phyloP scores from a whole-genome alignment of 139 green algal species.

The Coelastrella sp. region DNA sequence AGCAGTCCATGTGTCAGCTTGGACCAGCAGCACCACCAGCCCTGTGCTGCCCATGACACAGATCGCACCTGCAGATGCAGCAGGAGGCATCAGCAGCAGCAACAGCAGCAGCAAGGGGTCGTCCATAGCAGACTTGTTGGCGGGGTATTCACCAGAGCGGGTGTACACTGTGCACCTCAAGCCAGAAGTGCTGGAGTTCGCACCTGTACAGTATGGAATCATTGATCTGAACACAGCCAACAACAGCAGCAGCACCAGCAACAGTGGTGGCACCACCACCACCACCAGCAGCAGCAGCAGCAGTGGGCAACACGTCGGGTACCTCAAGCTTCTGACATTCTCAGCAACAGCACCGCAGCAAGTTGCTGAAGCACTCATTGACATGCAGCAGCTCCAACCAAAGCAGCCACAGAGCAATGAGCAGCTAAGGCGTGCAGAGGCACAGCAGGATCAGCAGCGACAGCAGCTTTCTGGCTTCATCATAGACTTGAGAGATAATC shows the following conservation, averaged over 20 bases:
- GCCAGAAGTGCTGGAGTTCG: constrained; percentile 46
- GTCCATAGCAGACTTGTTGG: constrained; percentile 6
- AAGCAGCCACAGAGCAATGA: background rate
- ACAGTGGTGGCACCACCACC: constrained; percentile 45
- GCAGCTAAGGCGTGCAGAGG: background rate
- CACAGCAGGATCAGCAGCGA: background rate
- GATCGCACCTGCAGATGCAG: background rate
- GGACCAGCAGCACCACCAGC: constrained; percentile 26
- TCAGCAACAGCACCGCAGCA: constrained; percentile 15
- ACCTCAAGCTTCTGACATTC: constrained; percentile 38
- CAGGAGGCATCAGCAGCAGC: background rate
- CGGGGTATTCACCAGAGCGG: background rate
- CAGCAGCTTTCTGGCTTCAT: background rate
- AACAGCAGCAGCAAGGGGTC: background rate
- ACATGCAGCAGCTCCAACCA: constrained; percentile 50
- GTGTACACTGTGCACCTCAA: constrained; percentile 39
- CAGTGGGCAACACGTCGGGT: background rate
- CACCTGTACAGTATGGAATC: constrained; percentile 48
- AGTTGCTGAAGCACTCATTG: constrained; percentile 22
- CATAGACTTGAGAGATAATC: constrained; percentile 5
- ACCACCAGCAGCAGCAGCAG: constrained; percentile 16
- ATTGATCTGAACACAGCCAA: constrained; percentile 1
- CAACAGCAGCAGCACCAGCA: constrained; percentile 42
- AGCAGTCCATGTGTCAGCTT: background rate
- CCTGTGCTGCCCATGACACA: background rate